Conservation (phyloP, 208 protist genomes). For the Ichthyophonus hoferi region DNA sequence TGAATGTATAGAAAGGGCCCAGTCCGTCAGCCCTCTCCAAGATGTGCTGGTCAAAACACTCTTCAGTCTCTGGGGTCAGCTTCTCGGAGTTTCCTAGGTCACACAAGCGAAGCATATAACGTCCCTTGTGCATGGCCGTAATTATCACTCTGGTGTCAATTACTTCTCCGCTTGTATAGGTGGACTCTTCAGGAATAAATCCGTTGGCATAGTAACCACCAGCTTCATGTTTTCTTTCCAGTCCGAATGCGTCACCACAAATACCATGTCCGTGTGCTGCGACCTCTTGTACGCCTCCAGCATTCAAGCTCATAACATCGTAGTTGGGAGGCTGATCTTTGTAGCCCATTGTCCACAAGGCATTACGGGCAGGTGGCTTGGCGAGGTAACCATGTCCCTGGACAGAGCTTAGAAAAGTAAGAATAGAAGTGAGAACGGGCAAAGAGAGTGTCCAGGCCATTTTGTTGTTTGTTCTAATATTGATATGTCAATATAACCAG, state of each 20-base stretch:
- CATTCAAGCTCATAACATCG: constrained; percentile 7
- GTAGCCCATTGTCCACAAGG: neutral
- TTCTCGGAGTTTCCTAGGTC: neutral
- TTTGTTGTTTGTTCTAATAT: no score
- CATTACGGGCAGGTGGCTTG: neutral
- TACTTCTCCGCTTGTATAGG: neutral
- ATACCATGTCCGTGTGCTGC: neutral
- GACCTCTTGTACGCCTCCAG: neutral
- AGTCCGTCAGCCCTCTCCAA: neutral
- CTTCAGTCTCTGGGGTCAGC: neutral
- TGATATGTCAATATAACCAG: no score
- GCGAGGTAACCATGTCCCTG: constrained; percentile 10
- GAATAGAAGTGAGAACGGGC: no score
- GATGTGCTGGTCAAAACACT: neutral
- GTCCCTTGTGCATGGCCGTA: neutral
- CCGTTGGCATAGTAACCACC: constrained; percentile 3
- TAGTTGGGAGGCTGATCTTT: neutral
- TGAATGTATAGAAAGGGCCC: neutral
- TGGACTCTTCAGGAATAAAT: neutral
- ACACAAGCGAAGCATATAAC: neutral
- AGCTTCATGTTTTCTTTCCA: neutral
- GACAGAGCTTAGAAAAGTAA: no score
- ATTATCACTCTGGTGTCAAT: neutral
- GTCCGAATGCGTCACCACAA: neutral
- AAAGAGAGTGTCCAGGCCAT: no score